Evolutionary conservation across 1,139 yeast genomes (phyloP).

Genomic region (Geotrichum restrictum): DNA sequence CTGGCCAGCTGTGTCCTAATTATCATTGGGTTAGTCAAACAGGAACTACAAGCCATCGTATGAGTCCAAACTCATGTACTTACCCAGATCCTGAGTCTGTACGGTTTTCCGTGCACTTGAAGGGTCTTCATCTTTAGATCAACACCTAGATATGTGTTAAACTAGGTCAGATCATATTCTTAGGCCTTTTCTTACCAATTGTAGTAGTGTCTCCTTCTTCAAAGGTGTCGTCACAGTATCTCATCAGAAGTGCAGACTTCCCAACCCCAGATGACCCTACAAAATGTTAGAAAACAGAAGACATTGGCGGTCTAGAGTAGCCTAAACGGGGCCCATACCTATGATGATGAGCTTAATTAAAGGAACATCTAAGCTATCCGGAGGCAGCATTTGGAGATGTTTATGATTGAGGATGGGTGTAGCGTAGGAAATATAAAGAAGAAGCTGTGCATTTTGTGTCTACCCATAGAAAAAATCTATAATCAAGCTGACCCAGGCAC

Average conservation of each 20-base stretch:
- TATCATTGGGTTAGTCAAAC: background rate
- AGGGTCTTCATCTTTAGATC: slow-evolving; percentile 18
- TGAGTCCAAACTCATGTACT: background rate
- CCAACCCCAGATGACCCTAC: slow-evolving; percentile 21
- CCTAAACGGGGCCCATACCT: slow-evolving; percentile 6
- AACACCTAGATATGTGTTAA: slow-evolving; percentile 11
- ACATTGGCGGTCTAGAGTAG: background rate
- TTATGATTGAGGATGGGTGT: background rate
- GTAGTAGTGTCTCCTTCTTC: slow-evolving; percentile 18
- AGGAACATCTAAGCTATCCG: slow-evolving; percentile 17
- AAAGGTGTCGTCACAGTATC: slow-evolving; percentile 20
- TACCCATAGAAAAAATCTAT: background rate
- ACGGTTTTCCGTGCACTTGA: slow-evolving; percentile 20
- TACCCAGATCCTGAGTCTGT: slow-evolving; percentile 20
- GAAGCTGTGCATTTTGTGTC: too few relatives aligned
- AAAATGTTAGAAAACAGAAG: background rate
- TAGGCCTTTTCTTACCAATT: slow-evolving; percentile 11
- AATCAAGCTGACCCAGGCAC: too few relatives aligned
- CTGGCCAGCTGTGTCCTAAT: slow-evolving; percentile 94
- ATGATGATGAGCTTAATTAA: slow-evolving; percentile 18
- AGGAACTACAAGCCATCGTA: background rate
- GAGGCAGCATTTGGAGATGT: slow-evolving; percentile 14
- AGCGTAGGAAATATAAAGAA: background rate
- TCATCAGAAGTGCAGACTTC: slow-evolving; percentile 18
- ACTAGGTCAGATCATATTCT: background rate